Evolutionary conservation across 2,329 filamentous ascomycete species (phyloP).

Genomic region (Cladobotryum protrusum): DNA sequence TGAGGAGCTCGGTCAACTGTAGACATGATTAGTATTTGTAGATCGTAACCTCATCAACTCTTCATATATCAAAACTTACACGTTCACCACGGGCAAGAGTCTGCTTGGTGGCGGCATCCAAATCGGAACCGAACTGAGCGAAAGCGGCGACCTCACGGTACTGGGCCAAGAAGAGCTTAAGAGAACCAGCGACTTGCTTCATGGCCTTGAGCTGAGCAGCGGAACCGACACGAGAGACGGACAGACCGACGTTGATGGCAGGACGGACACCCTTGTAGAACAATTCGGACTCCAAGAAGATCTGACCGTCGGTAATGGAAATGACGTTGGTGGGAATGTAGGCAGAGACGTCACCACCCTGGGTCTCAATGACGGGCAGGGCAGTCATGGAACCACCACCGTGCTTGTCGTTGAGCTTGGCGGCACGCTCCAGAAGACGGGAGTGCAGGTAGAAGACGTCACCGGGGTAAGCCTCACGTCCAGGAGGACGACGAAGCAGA

Average conservation of each 20-base stretch:
- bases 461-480: conserved; percentile 98
- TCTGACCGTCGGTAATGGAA: conserved; percentile 99
- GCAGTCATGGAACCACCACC: conserved; percentile 96
- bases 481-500: conserved; percentile 91
- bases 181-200: conserved; percentile 99
- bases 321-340: conserved; percentile 99
- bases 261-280: conserved; percentile 99
- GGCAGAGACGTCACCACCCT: conserved; percentile 99
- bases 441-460: conserved; percentile 99
- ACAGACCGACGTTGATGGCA: conserved; percentile 99
- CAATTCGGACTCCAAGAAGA: conserved; percentile 98
- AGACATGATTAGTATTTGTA: conserved; percentile 13
- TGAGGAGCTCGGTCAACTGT: conserved; percentile 87
- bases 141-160: conserved; percentile 99
- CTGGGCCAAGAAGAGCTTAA: conserved; percentile 99
- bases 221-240: conserved; percentile 98
- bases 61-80: conserved; percentile 48
- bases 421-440: conserved; percentile 96
- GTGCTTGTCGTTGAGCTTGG: conserved; percentile 96
- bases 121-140: conserved; percentile 99
- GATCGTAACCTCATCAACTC: background rate
- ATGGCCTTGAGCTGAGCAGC: conserved; percentile 99
- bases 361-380: conserved; percentile 96
- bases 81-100: conserved; percentile 97
- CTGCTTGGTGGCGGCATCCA: conserved; percentile 98